Conservation (phyloP, 75 land plant species). For the Cunninghamia lanceolata region DNA sequence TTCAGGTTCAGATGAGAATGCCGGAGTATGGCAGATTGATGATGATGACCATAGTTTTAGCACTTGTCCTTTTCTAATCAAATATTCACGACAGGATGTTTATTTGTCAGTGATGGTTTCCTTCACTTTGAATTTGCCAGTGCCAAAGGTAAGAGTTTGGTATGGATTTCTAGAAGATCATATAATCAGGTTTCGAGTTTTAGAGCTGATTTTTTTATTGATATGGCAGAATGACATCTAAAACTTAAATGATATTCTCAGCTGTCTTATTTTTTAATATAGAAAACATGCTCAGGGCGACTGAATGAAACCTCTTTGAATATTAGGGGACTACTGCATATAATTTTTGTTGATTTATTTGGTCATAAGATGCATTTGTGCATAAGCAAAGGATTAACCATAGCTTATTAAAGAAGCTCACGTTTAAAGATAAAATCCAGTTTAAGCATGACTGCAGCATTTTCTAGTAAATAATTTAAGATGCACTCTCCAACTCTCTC, state of each 20-base stretch:
- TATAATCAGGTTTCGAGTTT: background rate
- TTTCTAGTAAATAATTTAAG: background rate
- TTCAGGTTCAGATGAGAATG: slow-evolving; percentile 39
- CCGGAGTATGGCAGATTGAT: slow-evolving; percentile 73
- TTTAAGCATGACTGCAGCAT: background rate
- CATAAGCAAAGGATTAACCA: background rate
- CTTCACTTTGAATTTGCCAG: slow-evolving; percentile 54
- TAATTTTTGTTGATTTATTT: background rate
- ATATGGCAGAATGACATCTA: background rate
- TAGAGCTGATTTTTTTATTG: background rate
- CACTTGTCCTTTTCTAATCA: slow-evolving; percentile 75
- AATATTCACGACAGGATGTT: slow-evolving; percentile 85
- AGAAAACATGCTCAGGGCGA: background rate
- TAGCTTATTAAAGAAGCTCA: background rate
- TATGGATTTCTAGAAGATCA: background rate
- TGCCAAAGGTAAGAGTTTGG: slow-evolving; percentile 42
- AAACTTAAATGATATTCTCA: background rate
- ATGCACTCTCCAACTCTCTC: background rate
- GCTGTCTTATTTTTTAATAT: background rate
- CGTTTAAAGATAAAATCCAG: background rate
- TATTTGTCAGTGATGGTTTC: slow-evolving; percentile 71
- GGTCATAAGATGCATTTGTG: background rate
- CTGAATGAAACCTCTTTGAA: background rate
- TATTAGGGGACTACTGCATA: background rate
- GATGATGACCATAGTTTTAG: slow-evolving; percentile 75